Evolutionary conservation across 176 grass and related monocot species (phyloP).

Genomic region (Lolium multiflorum): DNA sequence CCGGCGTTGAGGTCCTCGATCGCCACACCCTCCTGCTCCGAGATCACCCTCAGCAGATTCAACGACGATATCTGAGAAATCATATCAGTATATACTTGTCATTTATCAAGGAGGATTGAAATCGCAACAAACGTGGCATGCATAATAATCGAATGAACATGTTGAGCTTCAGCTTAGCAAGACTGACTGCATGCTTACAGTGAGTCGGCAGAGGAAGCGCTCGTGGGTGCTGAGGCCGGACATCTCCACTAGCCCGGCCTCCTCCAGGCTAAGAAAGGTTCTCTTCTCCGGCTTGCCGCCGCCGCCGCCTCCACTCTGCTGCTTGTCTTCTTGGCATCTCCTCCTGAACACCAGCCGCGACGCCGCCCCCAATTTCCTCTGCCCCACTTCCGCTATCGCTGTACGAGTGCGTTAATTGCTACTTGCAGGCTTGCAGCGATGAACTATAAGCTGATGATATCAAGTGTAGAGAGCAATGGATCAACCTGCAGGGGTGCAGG

Average conservation of each 20-base stretch:
- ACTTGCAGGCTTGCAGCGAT: too few species aligned
- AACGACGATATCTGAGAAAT: constrained; percentile 80
- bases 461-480: too few species aligned
- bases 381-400: not conserved
- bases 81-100: not conserved
- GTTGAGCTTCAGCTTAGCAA: too few species aligned
- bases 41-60: constrained; percentile 87
- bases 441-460: too few species aligned
- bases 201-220: constrained; percentile 93
- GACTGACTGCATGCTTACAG: constrained; percentile 19
- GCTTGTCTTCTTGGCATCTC: constrained; percentile 36
- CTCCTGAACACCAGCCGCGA: constrained; percentile 5
- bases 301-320: constrained; percentile 10
- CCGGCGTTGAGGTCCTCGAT: constrained; percentile 97
- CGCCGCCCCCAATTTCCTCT: not conserved
- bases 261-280: constrained; percentile 81
- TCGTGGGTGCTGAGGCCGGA: constrained; percentile 95
- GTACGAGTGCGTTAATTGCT: not conserved
- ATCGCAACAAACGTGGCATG: too few species aligned
- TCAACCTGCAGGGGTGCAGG: not conserved
- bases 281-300: constrained; percentile 28
- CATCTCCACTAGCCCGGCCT: constrained; percentile 91
- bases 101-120: not conserved
- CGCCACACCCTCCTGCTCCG: constrained; percentile 80
- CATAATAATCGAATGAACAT: too few species aligned